phyloP scores from a whole-genome alignment of 1,139 yeast species.

The Candida sanyaensis region DNA sequence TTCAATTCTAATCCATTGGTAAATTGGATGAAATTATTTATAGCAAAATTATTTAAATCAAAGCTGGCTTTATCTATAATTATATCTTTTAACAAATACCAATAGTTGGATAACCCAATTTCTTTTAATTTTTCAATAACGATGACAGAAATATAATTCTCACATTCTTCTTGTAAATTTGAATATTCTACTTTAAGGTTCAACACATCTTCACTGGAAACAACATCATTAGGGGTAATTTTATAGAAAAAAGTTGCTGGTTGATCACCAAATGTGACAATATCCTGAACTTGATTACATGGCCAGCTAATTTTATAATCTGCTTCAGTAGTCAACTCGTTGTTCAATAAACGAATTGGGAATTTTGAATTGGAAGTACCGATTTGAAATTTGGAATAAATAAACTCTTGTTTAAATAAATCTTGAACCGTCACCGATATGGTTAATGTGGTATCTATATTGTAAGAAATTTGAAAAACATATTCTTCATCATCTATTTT shows the following conservation, averaged over 20 bases:
- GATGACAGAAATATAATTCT: slow-evolving; percentile 4
- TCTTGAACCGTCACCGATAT: slow-evolving; percentile 79
- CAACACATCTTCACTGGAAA: slow-evolving; percentile 36
- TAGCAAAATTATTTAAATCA: slow-evolving; percentile 41
- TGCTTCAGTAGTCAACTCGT: slow-evolving; percentile 37
- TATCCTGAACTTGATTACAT: slow-evolving; percentile 18
- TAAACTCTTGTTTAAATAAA: slow-evolving; percentile 54
- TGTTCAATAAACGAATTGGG: slow-evolving; percentile 58
- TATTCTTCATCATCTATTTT: slow-evolving; percentile 20
- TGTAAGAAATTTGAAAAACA: slow-evolving; percentile 26
- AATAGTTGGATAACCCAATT: slow-evolving; percentile 18
- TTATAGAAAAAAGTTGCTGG: slow-evolving; percentile 65
- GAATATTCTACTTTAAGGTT: slow-evolving; percentile 47
- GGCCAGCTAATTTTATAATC: slow-evolving; percentile 40
- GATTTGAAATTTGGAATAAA: slow-evolving; percentile 68
- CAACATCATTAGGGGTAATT: slow-evolving; percentile 30
- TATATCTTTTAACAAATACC: slow-evolving; percentile 27
- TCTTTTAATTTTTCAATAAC: slow-evolving; percentile 8
- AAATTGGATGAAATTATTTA: slow-evolving; percentile 27
- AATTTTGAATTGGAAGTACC: slow-evolving; percentile 53
- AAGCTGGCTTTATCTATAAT: slow-evolving; percentile 28
- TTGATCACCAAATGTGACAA: slow-evolving; percentile 68
- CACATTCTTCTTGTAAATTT: slow-evolving; percentile 47
- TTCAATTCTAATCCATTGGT: slow-evolving; percentile 20
- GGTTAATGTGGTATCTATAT: slow-evolving; percentile 52